A percentile compares a stretch with the other conserved stretches of the same genome.
These are phyloP conservation scores for Skeletonema grethae DNA, from an alignment of 108 stramenopile species.

Conservation along the genomic window DNA sequence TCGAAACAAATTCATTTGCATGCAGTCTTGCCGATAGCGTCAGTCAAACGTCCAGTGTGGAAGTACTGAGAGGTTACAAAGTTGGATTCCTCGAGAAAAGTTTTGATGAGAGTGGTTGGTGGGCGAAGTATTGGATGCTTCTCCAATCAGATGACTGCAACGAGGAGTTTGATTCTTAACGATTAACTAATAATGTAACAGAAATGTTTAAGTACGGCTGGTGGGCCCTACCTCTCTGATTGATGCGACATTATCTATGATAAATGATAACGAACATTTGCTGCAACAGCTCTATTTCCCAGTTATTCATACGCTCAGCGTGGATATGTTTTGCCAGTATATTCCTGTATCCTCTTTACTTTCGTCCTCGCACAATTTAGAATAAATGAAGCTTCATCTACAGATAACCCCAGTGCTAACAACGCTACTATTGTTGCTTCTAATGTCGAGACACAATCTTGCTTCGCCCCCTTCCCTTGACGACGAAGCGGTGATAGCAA, in stretches of 20 bases:
- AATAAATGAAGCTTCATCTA: conserved; percentile 22
- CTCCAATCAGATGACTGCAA: conserved; percentile 16
- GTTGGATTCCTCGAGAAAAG: conserved; percentile 79
- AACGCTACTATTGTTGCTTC: conserved; percentile 42
- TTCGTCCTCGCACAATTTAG: conserved; percentile 20
- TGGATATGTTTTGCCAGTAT: conserved; percentile 25
- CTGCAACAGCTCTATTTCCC: too few species aligned
- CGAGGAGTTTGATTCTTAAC: background rate
- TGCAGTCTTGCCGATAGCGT: conserved; percentile 62
- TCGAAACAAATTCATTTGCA: conserved; percentile 79
- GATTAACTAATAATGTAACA: background rate
- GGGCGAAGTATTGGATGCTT: conserved; percentile 88
- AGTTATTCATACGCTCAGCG: background rate
- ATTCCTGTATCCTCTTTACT: conserved; percentile 34
- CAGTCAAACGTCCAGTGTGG: conserved; percentile 47
- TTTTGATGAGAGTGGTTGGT: conserved; percentile 77
- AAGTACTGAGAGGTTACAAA: conserved; percentile 61
- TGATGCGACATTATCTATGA: too few species aligned
- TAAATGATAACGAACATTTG: too few species aligned
- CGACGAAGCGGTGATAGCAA: conserved; percentile 45
- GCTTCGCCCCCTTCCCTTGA: conserved; percentile 30
- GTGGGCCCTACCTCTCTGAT: too few species aligned
- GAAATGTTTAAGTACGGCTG: too few species aligned
- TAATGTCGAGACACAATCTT: conserved; percentile 30
- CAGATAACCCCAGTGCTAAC: conserved; percentile 26